Evolutionary conservation across 2,329 filamentous ascomycete genomes (phyloP), one percentile per base, ranked within the genome.

Genomic region (Nothophaeocryptopus gaeumannii): DNA sequence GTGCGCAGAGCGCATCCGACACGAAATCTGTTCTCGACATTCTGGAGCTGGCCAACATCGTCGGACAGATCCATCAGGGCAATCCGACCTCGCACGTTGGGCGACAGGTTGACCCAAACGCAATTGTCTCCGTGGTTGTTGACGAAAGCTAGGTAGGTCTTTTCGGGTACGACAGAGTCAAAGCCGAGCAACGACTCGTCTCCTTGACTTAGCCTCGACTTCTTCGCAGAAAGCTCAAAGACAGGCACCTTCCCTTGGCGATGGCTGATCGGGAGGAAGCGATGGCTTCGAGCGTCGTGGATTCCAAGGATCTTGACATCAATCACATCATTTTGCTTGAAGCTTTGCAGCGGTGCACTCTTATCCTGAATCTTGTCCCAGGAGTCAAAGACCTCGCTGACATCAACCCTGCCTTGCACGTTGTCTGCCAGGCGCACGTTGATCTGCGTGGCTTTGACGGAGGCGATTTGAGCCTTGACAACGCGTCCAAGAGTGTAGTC

Each of bases 241-340:
- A 96, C 86, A 0, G 82, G 75, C 38, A 85, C 84, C 68, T 90
- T 91, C 48, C 83, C 84, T 40, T 84, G 83, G 45, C 90, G 82
- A 71, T 97, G 92, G 33, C 87, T 88, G 62, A 99, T 88, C 2
- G 93, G 91, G 36, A 99, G 77, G 73, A 96, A 99, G 39, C 86
- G 84, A 70, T 96, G 89, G 61, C 89, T 95, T 58, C 86, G 85
- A 42, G 90, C 88, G 71, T 96, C 90, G 65, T 97, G 92, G 30
- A 95, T 79, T 55, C 91, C 92, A 32, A 97, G 76, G 33, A 96
- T 80, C 63, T 84, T 86, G 34, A 91, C 90, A 11, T 80, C 74
- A 29, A 96, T 71, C 39, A 83, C 73, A 50, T 92, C 82, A 59
- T 88, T 86, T 43, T 78, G 75, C 54, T 82, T 79, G 72, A 95